Evolutionary conservation across 2,329 filamentous ascomycete species (phyloP).

Genomic region (Ambrosiella cleistominuta): DNA sequence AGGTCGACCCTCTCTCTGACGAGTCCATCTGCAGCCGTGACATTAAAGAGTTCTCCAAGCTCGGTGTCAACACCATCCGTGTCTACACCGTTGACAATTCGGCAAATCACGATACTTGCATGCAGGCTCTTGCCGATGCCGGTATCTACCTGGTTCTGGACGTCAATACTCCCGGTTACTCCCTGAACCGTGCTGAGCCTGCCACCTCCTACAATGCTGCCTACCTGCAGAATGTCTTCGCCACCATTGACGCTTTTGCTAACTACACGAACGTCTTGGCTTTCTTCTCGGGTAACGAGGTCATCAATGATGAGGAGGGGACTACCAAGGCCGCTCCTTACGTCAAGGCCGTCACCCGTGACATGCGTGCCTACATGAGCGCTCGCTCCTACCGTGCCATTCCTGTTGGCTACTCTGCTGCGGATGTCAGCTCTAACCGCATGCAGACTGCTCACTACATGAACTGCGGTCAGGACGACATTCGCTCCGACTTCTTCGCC

Average conservation of each 20-base stretch:
- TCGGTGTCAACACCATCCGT: slow-evolving; percentile 81
- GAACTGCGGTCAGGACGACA: slow-evolving; percentile 76
- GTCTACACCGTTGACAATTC: slow-evolving; percentile 89
- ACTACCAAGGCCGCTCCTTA: slow-evolving; percentile 52
- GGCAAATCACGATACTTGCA: slow-evolving; percentile 64
- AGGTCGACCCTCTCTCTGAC: slow-evolving; percentile 62
- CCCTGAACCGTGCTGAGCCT: slow-evolving; percentile 53
- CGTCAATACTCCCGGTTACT: slow-evolving; percentile 79
- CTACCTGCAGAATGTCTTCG: slow-evolving; percentile 72
- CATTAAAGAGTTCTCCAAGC: slow-evolving; percentile 62
- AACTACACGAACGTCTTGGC: slow-evolving; percentile 75
- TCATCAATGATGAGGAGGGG: slow-evolving; percentile 48
- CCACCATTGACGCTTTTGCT: slow-evolving; percentile 69
- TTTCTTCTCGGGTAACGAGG: slow-evolving; percentile 71
- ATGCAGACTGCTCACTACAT: slow-evolving; percentile 78
- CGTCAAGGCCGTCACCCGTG: slow-evolving; percentile 63
- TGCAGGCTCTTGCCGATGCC: slow-evolving; percentile 60
- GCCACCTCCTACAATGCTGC: slow-evolving; percentile 69
- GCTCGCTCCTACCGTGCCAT: slow-evolving; percentile 43
- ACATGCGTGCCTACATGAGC: slow-evolving; percentile 55
- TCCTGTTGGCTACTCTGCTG: slow-evolving; percentile 60
- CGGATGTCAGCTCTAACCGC: slow-evolving; percentile 72
- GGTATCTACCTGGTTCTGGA: slow-evolving; percentile 87
- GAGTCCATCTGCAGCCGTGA: slow-evolving; percentile 55
- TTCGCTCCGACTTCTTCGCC: slow-evolving; percentile 74